Evolutionary conservation across 1,139 yeast species (phyloP).

Genomic region (Debaryomyces coudertii): DNA sequence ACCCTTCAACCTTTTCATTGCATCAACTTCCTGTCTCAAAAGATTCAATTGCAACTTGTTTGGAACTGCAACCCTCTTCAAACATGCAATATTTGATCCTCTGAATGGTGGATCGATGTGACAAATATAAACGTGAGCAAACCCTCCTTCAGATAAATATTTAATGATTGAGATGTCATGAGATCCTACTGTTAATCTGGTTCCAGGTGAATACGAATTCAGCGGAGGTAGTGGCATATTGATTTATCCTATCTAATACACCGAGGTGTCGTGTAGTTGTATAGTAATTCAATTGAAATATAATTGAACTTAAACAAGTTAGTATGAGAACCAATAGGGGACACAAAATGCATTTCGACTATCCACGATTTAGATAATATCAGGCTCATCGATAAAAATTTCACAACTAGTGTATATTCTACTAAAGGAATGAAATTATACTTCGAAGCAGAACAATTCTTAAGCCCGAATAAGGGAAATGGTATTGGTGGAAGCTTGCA

Average conservation of each 20-base stretch:
- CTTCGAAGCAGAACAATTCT: slow-evolving; percentile 60
- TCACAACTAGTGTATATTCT: slow-evolving; percentile 2
- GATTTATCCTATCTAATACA: not conserved
- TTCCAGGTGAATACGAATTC: slow-evolving; percentile 63
- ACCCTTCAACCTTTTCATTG: slow-evolving; percentile 79
- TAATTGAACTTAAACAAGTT: not conserved
- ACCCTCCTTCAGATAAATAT: slow-evolving; percentile 75
- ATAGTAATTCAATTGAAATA: not conserved
- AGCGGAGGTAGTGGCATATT: slow-evolving; percentile 47
- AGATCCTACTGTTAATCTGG: slow-evolving; percentile 64
- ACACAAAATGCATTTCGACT: slow-evolving; percentile 5
- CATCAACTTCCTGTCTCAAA: slow-evolving; percentile 78
- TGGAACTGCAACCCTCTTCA: slow-evolving; percentile 76
- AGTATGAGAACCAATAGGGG: not conserved
- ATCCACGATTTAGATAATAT: slow-evolving; percentile 1
- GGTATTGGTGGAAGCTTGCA: slow-evolving; percentile 54
- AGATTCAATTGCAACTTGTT: slow-evolving; percentile 69
- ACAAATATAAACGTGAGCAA: slow-evolving; percentile 77
- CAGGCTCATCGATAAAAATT: slow-evolving; percentile 7
- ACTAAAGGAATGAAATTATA: slow-evolving; percentile 57
- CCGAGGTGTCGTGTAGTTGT: not conserved
- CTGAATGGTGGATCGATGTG: slow-evolving; percentile 53
- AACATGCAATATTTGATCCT: slow-evolving; percentile 58
- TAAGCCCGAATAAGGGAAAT: slow-evolving; percentile 26
- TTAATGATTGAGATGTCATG: slow-evolving; percentile 60